Conservation (phyloP, 305 asterid species). For the Withania somnifera region DNA sequence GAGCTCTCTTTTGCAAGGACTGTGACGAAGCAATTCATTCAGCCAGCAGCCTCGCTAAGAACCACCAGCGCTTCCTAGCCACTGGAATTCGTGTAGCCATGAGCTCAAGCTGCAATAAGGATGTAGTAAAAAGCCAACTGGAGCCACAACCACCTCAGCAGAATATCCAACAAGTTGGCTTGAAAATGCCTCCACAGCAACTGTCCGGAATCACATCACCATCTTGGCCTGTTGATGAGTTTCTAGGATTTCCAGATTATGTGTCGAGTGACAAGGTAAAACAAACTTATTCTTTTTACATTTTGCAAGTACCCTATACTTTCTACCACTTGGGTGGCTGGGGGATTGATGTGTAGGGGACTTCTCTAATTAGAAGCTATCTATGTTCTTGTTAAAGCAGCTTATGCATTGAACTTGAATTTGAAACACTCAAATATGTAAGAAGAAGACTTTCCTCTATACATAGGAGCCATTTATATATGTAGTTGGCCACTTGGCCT, state of each 20-base stretch:
- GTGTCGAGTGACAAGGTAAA: constrained; percentile 59
- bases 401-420: background rate
- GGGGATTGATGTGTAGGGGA: background rate
- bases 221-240: constrained; percentile 76
- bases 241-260: constrained; percentile 63
- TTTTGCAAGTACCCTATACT: background rate
- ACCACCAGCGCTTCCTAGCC: constrained; percentile 86
- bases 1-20: constrained; percentile 90
- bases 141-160: constrained; percentile 66
- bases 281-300: background rate
- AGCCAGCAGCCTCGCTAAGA: constrained; percentile 62
- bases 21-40: constrained; percentile 87
- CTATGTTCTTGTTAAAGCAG: background rate
- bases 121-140: constrained; percentile 12
- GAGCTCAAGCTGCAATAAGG: constrained; percentile 40
- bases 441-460: background rate
- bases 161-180: constrained; percentile 22
- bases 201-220: constrained; percentile 40
- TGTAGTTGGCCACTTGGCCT: background rate
- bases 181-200: constrained; percentile 28
- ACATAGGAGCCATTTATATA: background rate
- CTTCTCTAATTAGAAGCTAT: background rate
- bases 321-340: background rate
- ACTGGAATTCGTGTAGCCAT: constrained; percentile 87
- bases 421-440: background rate